Evolutionary conservation across 352 stramenopile genomes (phyloP), one percentile per base, ranked within the genome.

Genomic region (Pythium scleroteichum): DNA sequence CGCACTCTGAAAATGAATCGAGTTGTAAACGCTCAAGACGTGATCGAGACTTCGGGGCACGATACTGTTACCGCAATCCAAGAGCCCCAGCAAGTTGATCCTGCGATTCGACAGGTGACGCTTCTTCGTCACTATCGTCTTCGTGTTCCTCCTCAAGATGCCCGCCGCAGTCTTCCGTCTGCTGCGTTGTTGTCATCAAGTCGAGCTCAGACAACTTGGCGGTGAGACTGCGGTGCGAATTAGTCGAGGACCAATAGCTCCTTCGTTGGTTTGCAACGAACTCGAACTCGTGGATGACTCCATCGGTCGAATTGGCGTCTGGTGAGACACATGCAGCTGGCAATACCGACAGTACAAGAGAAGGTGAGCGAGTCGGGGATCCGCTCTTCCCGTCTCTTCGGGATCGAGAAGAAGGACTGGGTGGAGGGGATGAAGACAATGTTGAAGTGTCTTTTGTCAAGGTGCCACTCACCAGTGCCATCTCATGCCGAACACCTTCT

Each of bases 201-300:
- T 69, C 62, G 1, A 69, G 33, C 35, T 64, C 54, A 20, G 44
- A 59, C 3, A 69, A 52, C 24, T 69, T 69, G 48, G 39, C 49
- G 2, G 54, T 56, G 23, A 69, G 55, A 22, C 55, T 69, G 12
- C 48, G 54, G 20, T 69, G 62, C 2, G 62, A 64, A 24, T 61
- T 49, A 10, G 24, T 26, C 12, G 62, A 69, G 10, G 55, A 48
- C 62, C 62, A 69, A 33, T 60, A 64, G 24, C 24, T 60, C 6
- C 56, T 24, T 2, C 39, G 47, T 33, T 60, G 53, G 22, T 51
- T 64, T 4, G 53, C 49, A n/a, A 59, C 29, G 35, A 60, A 69
- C 27, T 60, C 55, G 33, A 69, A 69, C n/a, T 69, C 62, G 33
- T 64, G 62, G 46, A 68, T 47, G 8, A 66, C 40, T 4, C 59